A percentile compares a stretch with the other conserved stretches of the same genome.
phyloP scores from a whole-genome alignment of 2,329 filamentous ascomycete genomes.

The Penicillium crustosum region DNA sequence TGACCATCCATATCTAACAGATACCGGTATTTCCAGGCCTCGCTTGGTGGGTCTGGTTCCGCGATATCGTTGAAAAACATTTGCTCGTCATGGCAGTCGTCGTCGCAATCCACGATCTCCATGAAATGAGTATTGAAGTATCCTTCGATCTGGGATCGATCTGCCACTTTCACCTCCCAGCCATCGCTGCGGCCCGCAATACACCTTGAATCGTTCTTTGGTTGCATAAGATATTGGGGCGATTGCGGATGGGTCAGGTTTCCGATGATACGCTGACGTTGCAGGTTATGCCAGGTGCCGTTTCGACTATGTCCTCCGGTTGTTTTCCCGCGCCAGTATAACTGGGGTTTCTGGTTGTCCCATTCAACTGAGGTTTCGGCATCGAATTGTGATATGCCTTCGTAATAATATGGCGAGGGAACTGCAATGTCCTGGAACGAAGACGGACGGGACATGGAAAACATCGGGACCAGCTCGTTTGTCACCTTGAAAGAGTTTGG shows the following conservation, averaged over 20 bases:
- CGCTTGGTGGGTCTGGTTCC: constrained; percentile 66
- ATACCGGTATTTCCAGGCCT: constrained; percentile 67
- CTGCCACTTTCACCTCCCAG: constrained; percentile 1
- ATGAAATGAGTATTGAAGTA: constrained; percentile 80
- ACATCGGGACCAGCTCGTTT: constrained; percentile 12
- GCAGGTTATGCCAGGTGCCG: constrained; percentile 80
- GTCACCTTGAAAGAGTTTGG: constrained; percentile 15
- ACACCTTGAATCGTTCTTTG: constrained; percentile 50
- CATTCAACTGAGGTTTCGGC: constrained; percentile 2
- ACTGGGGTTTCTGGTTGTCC: constrained; percentile 59
- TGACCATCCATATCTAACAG: constrained; percentile 58
- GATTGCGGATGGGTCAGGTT: constrained; percentile 67
- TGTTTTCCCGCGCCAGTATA: constrained; percentile 94
- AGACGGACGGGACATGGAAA: constrained; percentile 15
- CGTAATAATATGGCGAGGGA: constrained; percentile 17
- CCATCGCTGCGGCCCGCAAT: not conserved
- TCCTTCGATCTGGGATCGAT: constrained; percentile 61
- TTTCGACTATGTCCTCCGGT: constrained; percentile 82
- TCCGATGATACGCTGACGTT: constrained; percentile 76
- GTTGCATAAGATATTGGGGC: constrained; percentile 52
- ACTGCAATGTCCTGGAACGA: constrained; percentile 18
- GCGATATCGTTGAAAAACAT: constrained; percentile 70
- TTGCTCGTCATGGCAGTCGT: constrained; percentile 75
- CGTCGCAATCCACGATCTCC: constrained; percentile 81
- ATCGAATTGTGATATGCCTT: constrained; percentile 2